Evolutionary conservation across 306 rosid species (phyloP).

Genomic region (Cucumis melo): DNA sequence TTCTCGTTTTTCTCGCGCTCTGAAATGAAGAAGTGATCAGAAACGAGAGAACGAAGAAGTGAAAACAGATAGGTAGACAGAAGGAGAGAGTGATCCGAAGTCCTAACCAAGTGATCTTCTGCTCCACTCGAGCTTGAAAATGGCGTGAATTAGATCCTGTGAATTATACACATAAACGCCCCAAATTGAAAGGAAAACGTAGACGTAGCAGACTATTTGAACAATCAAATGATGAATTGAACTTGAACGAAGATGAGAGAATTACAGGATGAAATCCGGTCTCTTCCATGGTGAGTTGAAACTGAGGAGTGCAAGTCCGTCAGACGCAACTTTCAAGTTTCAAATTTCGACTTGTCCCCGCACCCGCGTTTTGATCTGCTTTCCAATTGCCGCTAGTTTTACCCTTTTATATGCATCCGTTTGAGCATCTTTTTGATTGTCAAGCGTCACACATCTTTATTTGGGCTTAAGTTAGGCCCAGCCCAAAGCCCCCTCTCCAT

Average conservation of each 20-base stretch:
- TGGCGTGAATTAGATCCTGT: slow-evolving; percentile 56
- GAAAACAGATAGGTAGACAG: not conserved
- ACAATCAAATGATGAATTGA: not conserved
- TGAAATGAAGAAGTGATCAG: slow-evolving; percentile 9
- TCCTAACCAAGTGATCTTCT: slow-evolving; percentile 38
- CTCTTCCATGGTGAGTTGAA: slow-evolving; percentile 36
- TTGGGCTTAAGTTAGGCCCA: not conserved
- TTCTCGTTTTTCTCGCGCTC: slow-evolving; percentile 46
- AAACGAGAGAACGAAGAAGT: not conserved
- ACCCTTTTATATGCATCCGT: not conserved
- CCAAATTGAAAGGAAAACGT: not conserved
- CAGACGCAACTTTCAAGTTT: not conserved
- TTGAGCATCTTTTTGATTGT: not conserved
- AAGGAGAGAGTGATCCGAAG: slow-evolving; percentile 2
- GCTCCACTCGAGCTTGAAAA: slow-evolving; percentile 72
- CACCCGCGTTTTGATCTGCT: not conserved
- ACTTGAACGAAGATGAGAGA: not conserved
- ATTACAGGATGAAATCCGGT: slow-evolving; percentile 40
- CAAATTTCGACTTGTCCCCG: not conserved
- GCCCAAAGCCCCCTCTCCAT: not conserved
- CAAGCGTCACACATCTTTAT: not conserved
- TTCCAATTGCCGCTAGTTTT: not conserved
- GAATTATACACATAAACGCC: not conserved
- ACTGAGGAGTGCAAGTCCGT: not conserved
- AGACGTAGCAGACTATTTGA: not conserved